Base-by-base conservation (phyloP, 805 yeast genomes). In the Ogataea henricii region DNA sequence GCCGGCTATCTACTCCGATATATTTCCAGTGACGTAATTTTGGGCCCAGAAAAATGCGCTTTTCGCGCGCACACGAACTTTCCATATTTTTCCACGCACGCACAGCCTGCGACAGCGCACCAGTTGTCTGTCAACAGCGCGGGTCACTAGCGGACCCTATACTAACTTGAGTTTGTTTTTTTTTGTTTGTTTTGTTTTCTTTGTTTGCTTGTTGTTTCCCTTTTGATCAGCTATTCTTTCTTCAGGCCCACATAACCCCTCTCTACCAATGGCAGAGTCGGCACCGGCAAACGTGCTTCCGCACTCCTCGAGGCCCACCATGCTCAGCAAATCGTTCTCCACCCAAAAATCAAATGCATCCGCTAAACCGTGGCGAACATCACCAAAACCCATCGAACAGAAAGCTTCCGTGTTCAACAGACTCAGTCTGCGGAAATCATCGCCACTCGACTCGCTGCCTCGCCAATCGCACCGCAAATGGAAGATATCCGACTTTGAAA, bases 401-500 rank as follows among this genome's bases (percentile, higher is more conserved):
- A 34, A 48, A 20, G 41, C 21, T 12, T 53, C 57, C 14, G 60
- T 53, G 6, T 57, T 58, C 44, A 57, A 54, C 27, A 36, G 63
- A 27, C 46, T 58, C 27, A 55, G 57, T 29, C 48, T 55, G 25
- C 43, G 59, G 10, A 54, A 52, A 35, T 51, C 56, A 10, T 36
- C 51, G n/a, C 50, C 47, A n/a, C 33, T 40, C 25, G 56, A 49
- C n/a, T 37, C 49, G 5, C 43, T 45, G 23, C 53, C 55, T 4
- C 46, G 41, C 26, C 47, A 35, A 8, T 16, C 32, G 14, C 52
- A 47, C 27, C 50, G 47, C 37, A 45, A 51, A 14, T 65, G 68
- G 68, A 61, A 55, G 40, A 53, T 62, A 17, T 36, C 52, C 23
- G 94, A 88, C 61, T 92, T 92, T 67, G 96, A 90, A 56, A 77